These are phyloP conservation scores for Claviceps maximensis DNA, from an alignment of 2,329 filamentous ascomycete genomes.

Conservation along the genomic window DNA sequence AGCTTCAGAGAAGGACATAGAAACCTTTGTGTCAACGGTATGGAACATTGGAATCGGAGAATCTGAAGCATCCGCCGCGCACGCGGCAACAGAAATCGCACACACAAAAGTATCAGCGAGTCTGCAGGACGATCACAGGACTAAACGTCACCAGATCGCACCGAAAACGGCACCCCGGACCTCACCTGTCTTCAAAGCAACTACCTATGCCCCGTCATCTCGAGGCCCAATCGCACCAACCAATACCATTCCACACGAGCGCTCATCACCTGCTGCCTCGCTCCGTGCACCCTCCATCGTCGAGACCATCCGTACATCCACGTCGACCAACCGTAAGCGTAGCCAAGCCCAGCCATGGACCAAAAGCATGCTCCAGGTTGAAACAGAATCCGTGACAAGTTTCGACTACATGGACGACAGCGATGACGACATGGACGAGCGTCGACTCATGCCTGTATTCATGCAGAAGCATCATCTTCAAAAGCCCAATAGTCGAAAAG, in stretches of 20 bases:
- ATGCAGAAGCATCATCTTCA: conserved; percentile 21
- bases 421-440: conserved; percentile 34
- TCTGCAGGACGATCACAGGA: conserved; percentile 14
- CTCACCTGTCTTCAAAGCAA: conserved; percentile 9
- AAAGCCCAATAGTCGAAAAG: conserved; percentile 35
- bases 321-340: conserved; percentile 17
- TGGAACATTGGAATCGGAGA: conserved; percentile 26
- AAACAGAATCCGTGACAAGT: conserved; percentile 20
- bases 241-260: neutral
- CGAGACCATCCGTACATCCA: conserved; percentile 15
- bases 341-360: conserved; percentile 17
- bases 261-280: conserved; percentile 4
- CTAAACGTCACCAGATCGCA: conserved; percentile 16
- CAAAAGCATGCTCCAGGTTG: conserved; percentile 10
- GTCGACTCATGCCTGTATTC: conserved; percentile 39
- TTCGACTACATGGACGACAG: conserved; percentile 26
- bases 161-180: conserved; percentile 7
- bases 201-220: neutral
- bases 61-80: conserved; percentile 23
- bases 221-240: neutral
- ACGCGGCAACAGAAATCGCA: conserved; percentile 16
- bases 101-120: conserved; percentile 12
- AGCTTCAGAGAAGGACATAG: conserved; percentile 40
- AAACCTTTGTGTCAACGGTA: conserved; percentile 39
- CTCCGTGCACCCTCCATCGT: conserved; percentile 6